These are phyloP conservation scores for Phyllostachys edulis DNA, from an alignment of 176 grass and related monocot genomes.

Conservation along the genomic window DNA sequence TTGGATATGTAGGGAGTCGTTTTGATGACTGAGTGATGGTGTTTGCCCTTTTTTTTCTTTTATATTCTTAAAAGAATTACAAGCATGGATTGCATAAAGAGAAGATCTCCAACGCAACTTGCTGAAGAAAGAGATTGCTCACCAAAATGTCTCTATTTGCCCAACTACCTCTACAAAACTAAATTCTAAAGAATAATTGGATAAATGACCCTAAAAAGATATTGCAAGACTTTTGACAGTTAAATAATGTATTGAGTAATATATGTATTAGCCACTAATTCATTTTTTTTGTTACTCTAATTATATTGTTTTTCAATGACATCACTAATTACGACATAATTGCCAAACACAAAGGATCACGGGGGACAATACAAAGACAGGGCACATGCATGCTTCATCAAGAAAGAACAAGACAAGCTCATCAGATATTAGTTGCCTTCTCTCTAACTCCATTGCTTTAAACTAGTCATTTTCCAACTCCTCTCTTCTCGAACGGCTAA, in stretches of 20 bases:
- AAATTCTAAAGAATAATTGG: neutral
- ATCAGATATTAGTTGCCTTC: neutral
- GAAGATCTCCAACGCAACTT: neutral
- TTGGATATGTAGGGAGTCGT: neutral
- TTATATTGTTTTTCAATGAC: neutral
- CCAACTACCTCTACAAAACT: constrained; percentile 25
- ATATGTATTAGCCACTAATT: neutral
- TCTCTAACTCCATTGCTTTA: neutral
- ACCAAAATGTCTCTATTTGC: neutral
- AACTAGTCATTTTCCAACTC: constrained; percentile 5
- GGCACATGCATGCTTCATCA: constrained; percentile 17
- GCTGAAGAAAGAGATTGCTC: constrained; percentile 2
- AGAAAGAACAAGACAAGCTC: constrained; percentile 1
- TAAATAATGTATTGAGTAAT: neutral
- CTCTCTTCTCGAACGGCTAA: constrained; percentile 21
- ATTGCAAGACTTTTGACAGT: neutral
- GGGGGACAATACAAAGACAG: neutral
- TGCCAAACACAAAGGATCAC: neutral
- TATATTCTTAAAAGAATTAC: neutral
- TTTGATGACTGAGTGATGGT: too few relatives aligned
- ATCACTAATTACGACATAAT: neutral
- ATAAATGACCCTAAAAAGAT: neutral
- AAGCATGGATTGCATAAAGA: neutral
- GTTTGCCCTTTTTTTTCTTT: neutral
- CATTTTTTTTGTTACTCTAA: neutral